Evolutionary conservation across 441 rosid species (phyloP), one percentile per base, ranked within the genome.

Genomic region (Corymbia citriodora): DNA sequence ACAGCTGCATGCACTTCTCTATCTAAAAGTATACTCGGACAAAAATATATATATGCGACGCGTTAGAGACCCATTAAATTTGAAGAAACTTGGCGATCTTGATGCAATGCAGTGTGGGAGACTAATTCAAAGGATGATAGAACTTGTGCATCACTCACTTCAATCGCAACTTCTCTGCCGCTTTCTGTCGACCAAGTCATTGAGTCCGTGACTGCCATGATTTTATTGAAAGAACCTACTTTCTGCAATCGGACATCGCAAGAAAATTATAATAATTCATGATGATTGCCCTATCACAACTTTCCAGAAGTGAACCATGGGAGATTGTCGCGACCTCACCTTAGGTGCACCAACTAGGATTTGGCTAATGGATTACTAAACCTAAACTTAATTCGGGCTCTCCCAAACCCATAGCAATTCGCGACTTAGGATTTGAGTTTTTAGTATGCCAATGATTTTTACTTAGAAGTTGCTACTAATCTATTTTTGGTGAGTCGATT

Each of bases 241-340:
- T 70, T 70, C 48, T 33, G 48, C 81, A 33, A 17, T 14, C 11
- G 10, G n/a, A 65, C 36, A 65, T n/a, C 19, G 0, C 74, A 65
- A 65, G 72, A n/a, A 31, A 65, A 65, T 33, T 33, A 33, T 40
- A 33, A 70, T 33, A 33, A 17, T 70, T 13, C 48, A 70, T 5
- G 25, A 9, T 33, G 81, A 18, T 33, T 23, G 9, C 8, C 40
- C 10, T 65, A 65, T 68, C 79, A 14, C 0, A 18, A 65, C 45
- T 2, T 31, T 68, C 21, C 45, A 0, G 18, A 16, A 45, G 79
- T 31, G 21, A 68, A 68, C 79, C 40, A 0, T 40, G 0, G 16
- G 12, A 45, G 40, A 33, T 33, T 33, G 33, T 33, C 33, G 33
- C 33, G 33, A 33, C 33, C 2, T 33, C 33, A 33, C 2, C 33